phyloP scores from a whole-genome alignment of 1,284 basidiomycete genomes.

The Papiliotrema flavescens region DNA sequence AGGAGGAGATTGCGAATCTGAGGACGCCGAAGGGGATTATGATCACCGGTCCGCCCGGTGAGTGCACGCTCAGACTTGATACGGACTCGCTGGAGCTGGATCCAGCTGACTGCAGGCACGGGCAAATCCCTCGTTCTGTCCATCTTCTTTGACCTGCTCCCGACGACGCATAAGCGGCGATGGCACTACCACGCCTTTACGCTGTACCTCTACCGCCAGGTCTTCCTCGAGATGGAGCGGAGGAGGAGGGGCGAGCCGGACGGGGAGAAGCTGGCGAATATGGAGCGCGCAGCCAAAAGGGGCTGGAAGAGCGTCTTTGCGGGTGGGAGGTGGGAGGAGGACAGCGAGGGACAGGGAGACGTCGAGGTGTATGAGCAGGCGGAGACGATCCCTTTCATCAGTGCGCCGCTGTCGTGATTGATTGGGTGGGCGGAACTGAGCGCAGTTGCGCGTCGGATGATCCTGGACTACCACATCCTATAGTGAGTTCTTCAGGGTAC shows the following conservation, averaged over 20 bases:
- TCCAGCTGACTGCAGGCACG: conserved; percentile 39
- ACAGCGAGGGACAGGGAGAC: conserved; percentile 19
- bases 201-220: conserved; percentile 62
- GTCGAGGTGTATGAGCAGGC: conserved; percentile 27
- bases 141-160: conserved; percentile 61
- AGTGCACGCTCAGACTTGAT: background rate
- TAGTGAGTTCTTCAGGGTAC: conserved; percentile 42
- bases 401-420: conserved; percentile 21
- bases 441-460: conserved; percentile 48
- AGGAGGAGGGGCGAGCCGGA: conserved; percentile 28
- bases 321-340: conserved; percentile 46
- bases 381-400: conserved; percentile 47
- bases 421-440: background rate
- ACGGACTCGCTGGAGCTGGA: background rate
- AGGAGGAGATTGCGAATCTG: conserved; percentile 59
- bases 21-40: conserved; percentile 59
- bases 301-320: conserved; percentile 50
- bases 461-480: conserved; percentile 49
- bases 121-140: conserved; percentile 63
- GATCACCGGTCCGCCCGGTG: conserved; percentile 53
- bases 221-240: conserved; percentile 45
- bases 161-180: conserved; percentile 59
- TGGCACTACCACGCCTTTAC: conserved; percentile 68
- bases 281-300: conserved; percentile 36
- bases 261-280: conserved; percentile 46